A percentile compares a stretch with the other conserved stretches of the same genome.
These are phyloP conservation scores for Trichosanthes truncata DNA, from an alignment of 306 rosid species.

Conservation along the genomic window DNA sequence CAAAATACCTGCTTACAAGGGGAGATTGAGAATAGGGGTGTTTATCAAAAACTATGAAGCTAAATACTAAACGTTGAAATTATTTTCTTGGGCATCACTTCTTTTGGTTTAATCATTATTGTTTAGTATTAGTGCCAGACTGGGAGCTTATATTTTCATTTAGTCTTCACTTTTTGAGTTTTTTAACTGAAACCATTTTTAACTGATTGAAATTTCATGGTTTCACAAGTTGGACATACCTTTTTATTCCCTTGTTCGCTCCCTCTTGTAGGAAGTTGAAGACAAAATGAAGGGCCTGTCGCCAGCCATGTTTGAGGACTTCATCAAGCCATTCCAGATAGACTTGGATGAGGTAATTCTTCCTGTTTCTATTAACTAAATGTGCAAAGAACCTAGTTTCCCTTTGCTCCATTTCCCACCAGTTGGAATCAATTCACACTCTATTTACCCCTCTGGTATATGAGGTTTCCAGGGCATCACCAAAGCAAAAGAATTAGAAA, in stretches of 20 bases:
- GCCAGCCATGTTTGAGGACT: constrained; percentile 87
- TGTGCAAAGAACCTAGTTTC: background rate
- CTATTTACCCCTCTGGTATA: background rate
- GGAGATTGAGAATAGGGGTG: background rate
- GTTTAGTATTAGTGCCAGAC: background rate
- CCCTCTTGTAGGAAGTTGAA: constrained; percentile 57
- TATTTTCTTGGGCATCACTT: background rate
- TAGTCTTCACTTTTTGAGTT: background rate
- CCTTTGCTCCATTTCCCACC: background rate
- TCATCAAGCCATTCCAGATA: constrained; percentile 69
- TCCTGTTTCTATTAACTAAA: background rate
- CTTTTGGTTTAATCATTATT: background rate
- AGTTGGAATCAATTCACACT: background rate
- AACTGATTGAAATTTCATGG: constrained; percentile 1
- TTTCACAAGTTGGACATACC: background rate
- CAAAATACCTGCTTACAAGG: background rate
- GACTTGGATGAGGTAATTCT: constrained; percentile 60
- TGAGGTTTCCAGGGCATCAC: background rate
- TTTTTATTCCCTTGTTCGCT: background rate
- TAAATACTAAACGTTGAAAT: background rate
- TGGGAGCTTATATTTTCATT: background rate
- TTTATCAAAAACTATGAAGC: background rate
- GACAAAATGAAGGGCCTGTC: constrained; percentile 61
- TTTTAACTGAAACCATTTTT: background rate
- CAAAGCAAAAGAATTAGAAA: background rate